A percentile compares a stretch with the other conserved stretches of the same genome.
Conservation (phyloP, 2,329 filamentous ascomycete species). For the Raffaelea arxii region DNA sequence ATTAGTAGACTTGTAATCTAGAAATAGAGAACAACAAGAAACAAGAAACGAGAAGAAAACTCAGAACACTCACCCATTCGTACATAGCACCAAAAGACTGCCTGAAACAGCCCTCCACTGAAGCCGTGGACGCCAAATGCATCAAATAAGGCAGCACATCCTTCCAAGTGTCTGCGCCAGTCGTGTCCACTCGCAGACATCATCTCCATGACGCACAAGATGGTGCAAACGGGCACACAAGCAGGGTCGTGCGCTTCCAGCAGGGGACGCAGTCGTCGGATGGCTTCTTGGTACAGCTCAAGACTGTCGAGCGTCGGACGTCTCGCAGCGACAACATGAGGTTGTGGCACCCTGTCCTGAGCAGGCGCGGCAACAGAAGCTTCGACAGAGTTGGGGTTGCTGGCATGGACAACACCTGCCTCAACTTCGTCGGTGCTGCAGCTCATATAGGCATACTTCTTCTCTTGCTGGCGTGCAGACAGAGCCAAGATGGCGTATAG, state of each 20-base stretch:
- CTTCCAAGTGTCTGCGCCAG: constrained; percentile 48
- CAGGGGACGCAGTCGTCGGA: constrained; percentile 28
- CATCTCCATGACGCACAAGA: constrained; percentile 32
- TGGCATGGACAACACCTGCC: constrained; percentile 29
- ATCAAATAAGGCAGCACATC: constrained; percentile 45
- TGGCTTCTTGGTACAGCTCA: constrained; percentile 45
- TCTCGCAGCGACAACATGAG: too few relatives aligned
- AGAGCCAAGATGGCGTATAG: constrained; percentile 43
- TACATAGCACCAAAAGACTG: constrained; percentile 50
- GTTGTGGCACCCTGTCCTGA: too few relatives aligned
- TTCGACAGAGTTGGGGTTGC: too few relatives aligned
- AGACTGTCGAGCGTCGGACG: constrained; percentile 46
- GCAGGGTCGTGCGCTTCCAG: constrained; percentile 22
- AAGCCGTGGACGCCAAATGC: constrained; percentile 44
- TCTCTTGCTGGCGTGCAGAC: constrained; percentile 43
- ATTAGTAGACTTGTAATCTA: background rate
- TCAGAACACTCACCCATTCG: constrained; percentile 35
- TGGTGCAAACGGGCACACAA: constrained; percentile 27
- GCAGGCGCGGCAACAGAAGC: too few relatives aligned
- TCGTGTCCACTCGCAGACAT: constrained; percentile 31
- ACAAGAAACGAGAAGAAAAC: background rate
- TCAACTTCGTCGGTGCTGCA: too few relatives aligned
- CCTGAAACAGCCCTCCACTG: constrained; percentile 39
- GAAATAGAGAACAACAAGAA: background rate
- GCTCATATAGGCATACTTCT: too few relatives aligned